Base-by-base conservation (phyloP, 2,329 filamentous ascomycete species). In the Fusarium sp. region DNA sequence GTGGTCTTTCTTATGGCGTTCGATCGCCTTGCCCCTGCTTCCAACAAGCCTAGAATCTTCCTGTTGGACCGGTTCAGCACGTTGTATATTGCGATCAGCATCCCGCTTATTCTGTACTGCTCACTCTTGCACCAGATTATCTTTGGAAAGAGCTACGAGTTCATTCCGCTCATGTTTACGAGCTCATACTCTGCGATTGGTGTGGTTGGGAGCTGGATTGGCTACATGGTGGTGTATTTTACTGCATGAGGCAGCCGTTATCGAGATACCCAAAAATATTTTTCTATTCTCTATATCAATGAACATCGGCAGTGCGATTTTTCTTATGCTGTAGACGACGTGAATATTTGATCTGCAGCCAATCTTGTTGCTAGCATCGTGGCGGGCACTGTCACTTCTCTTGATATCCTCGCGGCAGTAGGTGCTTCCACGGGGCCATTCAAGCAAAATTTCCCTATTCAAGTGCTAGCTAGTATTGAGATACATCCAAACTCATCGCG, bases 161-260 rank as follows among this genome's bases (percentile, higher is more conserved):
- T 98, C 75, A 77, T 99, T 50, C 95, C 95, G 23, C 79, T 98
- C 68, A 98, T 99, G 94, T 95, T 98, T 73, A 97, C 89, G 67
- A 98, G 94, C 79, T 90, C 91, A 11, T 99, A 98, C 76, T 92
- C 90, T 31, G 95, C 95, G 5, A 81, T 98, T 54, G 95, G 95
- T n/a, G 93, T 98, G 1, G 87, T 97, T 15, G 93, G 92, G 4
- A 98, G 95, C 77, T 98, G 94, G 94, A 71, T 97, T 36, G 93
- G 95, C 9, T 97, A 97, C 74, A 86, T 93, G 79, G 91, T 96
- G 29, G 93, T 98, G 46, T 98, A 94, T 77, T 93, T 97, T 70
- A 81, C 82, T 7, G 83, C 82, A 31, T 85, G 53, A 71, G 31
- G 33, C 29, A 32, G 33, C 35, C 45, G 29, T 50, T 53, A 56